phyloP scores from a whole-genome alignment of 2,329 filamentous ascomycete genomes.

The Lasiodiplodia gonubiensis region DNA sequence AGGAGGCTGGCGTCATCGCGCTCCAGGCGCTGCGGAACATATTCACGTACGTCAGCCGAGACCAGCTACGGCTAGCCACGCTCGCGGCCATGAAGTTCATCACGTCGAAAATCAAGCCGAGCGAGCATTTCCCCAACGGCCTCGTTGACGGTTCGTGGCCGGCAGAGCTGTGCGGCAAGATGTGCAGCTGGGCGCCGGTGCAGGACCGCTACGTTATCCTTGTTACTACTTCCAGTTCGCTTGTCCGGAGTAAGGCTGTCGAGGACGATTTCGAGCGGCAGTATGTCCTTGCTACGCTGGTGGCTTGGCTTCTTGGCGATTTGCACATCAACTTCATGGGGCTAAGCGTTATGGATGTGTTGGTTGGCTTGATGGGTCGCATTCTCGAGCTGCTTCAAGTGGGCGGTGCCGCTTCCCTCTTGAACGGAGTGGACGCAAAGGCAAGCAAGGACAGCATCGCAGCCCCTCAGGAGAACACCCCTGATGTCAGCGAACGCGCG shows the following conservation, averaged over 20 bases:
- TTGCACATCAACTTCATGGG: slow-evolving; percentile 94
- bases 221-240: slow-evolving; percentile 77
- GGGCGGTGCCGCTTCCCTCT: slow-evolving; percentile 49
- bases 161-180: slow-evolving; percentile 77
- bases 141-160: slow-evolving; percentile 70
- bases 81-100: slow-evolving; percentile 77
- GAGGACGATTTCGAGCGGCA: slow-evolving; percentile 77
- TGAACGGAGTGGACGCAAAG: slow-evolving; percentile 35
- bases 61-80: slow-evolving; percentile 81
- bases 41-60: slow-evolving; percentile 79
- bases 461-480: slow-evolving; percentile 30
- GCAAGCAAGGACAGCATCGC: slow-evolving; percentile 28
- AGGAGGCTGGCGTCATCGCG: slow-evolving; percentile 83
- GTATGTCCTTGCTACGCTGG: slow-evolving; percentile 75
- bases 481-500: slow-evolving; percentile 19
- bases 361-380: slow-evolving; percentile 83
- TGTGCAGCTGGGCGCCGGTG: slow-evolving; percentile 87
- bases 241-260: slow-evolving; percentile 70
- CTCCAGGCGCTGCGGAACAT: slow-evolving; percentile 86
- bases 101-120: slow-evolving; percentile 40
- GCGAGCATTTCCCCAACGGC: slow-evolving; percentile 45
- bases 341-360: slow-evolving; percentile 92
- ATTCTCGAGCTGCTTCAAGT: slow-evolving; percentile 78
- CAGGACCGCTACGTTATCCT: slow-evolving; percentile 93
- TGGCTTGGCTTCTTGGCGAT: slow-evolving; percentile 75